Base-by-base conservation (phyloP, 495 filamentous ascomycete genomes). In the Saxophila tyrrhenica region DNA sequence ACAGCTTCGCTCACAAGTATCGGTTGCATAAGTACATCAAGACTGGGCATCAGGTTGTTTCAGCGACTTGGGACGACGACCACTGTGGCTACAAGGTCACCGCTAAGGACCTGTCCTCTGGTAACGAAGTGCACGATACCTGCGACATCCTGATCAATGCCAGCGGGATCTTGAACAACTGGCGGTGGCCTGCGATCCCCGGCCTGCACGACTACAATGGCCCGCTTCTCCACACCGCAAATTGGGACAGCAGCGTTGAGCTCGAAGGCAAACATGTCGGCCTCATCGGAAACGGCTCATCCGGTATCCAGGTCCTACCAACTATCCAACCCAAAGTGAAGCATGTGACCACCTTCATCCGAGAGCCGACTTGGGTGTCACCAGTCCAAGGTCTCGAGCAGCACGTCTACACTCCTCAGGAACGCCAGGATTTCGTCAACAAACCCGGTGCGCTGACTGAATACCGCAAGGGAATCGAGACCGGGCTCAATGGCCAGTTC, bases 321-420 rank as follows among this genome's bases (percentile, higher is more conserved):
- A 51, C 56, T 21, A 57, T 62, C 39, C 48, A 45, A 19, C 48
- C 48, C n/a, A 51, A 52, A 25, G 61, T 55, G 25, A 57, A 57
- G 32, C 54, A 61, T 29, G 39, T 61, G 22, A 57, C 46, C 11
- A 55, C 45, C 45, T 55, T 50, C 25, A 55, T 59, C 45, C 51
- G 52, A 20, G 45, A 50, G 25, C 51, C 52, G 2, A 59, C 57
- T 15, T 59, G 57, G 57, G 57, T 59, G 10, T 66, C 65, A 2
- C 64, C 67, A 9, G 61, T 65, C 1, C 65, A 65, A 50, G 65
- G 66, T n/a, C 62, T 67, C 16, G 66, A 73, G 63, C 56, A 70
- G 50, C 64, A 70, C 39, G 56, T 63, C 25, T 73, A 59, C 61
- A 60, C 62, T 7, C 46, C 45, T 2, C 29, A 52, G 38, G 52